Base-by-base conservation (phyloP, 768 basidiomycete genomes). In the Mycena albidolilacea region DNA sequence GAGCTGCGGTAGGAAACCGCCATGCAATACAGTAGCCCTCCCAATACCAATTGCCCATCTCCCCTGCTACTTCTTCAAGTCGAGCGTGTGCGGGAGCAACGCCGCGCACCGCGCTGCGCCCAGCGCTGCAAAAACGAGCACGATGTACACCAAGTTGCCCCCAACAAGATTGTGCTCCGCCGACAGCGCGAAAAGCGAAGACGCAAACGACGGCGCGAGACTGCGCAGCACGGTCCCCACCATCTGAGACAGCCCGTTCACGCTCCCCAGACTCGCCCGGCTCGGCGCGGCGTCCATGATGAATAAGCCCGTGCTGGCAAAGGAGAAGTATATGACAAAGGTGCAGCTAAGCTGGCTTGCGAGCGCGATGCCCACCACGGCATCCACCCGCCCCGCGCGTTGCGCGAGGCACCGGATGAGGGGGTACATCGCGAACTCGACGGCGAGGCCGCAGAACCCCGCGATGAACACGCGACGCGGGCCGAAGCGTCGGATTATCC, bases 211-310 rank as follows among this genome's bases (percentile, higher is more conserved):
- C 0, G 91, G 91, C 2, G 88, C 89, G 9, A 91, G 76, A 0
- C 89, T 82, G 38, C 90, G 84, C 74, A 86, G 81, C 4, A 84
- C 79, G 0, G 87, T 88, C 3, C 84, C 82, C 6, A 86, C 77
- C 77, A 89, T 88, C 78, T 92, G 90, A 3, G 85, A 89, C 38
- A 91, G 69, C 2, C 90, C 89, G 72, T 90, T 90, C 15, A 84
- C 1, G 87, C 30, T 30, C 30, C 30, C 30, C 30, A 30, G 30
- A 30, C 30, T 30, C 30, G 30, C 30, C 30, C 30, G 30, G 30
- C 30, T 30, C 30, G 30, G 30, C 30, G 30, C 30, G 30, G 30
- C 2, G 30, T 30, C 30, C 30, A 30, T 30, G 30, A 30, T 30
- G 30, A 30, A 30, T 30, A 30, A 30, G 4, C 30, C 30, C 30